A percentile compares a stretch with the other conserved stretches of the same genome.
phyloP scores from a whole-genome alignment of 2,329 filamentous ascomycete species.

The Graphiopsis chlorocephala region DNA sequence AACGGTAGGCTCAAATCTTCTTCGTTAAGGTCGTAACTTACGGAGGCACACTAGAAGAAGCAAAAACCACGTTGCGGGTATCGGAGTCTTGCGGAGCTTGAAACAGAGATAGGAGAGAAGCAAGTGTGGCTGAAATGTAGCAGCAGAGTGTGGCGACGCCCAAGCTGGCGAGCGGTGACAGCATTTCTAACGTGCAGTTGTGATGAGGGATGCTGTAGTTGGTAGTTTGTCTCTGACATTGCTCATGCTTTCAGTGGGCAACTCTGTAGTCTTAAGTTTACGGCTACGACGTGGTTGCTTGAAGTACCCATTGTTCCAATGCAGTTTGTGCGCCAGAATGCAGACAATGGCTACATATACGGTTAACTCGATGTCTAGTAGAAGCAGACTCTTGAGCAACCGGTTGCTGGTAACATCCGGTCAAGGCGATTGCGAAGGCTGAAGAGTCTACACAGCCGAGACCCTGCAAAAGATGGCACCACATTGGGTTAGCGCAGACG shows the following conservation, averaged over 20 bases:
- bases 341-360: background rate
- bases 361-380: background rate
- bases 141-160: conserved; percentile 7
- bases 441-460: background rate
- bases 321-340: background rate
- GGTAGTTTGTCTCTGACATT: background rate
- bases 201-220: too few relatives aligned
- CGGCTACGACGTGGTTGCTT: background rate
- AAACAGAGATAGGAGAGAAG: background rate
- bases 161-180: background rate
- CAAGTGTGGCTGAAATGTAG: background rate
- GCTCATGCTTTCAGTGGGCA: background rate
- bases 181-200: background rate
- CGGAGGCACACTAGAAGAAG: conserved; percentile 7
- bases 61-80: background rate
- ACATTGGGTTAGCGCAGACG: background rate
- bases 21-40: background rate
- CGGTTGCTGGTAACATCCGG: background rate
- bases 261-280: background rate
- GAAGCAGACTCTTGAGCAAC: background rate
- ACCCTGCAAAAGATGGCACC: conserved; percentile 2
- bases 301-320: background rate
- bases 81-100: background rate
- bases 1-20: background rate
- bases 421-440: background rate